Base-by-base conservation (phyloP, 78 protist species). In the Salpingoeca rosetta region DNA sequence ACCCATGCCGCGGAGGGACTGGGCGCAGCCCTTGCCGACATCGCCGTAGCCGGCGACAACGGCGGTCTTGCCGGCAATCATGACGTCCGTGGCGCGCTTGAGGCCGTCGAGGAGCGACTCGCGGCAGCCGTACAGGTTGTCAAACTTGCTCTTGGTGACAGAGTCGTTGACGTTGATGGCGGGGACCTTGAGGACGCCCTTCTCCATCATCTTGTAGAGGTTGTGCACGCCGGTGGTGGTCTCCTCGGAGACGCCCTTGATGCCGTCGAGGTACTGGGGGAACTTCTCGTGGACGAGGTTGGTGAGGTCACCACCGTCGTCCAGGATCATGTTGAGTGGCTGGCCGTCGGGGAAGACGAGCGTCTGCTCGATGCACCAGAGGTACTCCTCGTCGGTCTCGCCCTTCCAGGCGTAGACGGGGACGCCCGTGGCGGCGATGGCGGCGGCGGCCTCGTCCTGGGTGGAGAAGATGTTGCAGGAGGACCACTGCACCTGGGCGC, bases 391-490 rank as follows among this genome's bases (percentile, higher is more conserved):
- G 80, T 94, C 93, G 76, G 99, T 96, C 94, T 97, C 99, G 45
- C 99, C 99, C 92, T 98, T 98, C 99, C 99, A 97, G 87, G 99
- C 99, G 84, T 88, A 96, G 45, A 96, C 97, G 76, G 95, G 94
- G 80, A 93, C 91, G 77, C 97, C 98, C n/a, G 95, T 83, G n/a
- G 89, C 92, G 57, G 97, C 99, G n/a, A 97, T 90, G 74, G 98
- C 99, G 44, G 99, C 98, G 43, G 99, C 99, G 12, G 99, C 99
- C 88, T 96, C 96, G 89, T 98, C 99, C 92, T 97, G 98, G 72
- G 99, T 98, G 75, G 99, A 96, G 98, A 96, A 98, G 89, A 98
- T 98, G 98, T 98, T 98, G 96, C 99, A 98, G 43, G 98, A 94
- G 85, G 93, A 90, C 99, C 99, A 98, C 76, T 92, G 87, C 81